phyloP scores from a whole-genome alignment of 78 protist genomes.

The Mantamonas sphyraenae region DNA sequence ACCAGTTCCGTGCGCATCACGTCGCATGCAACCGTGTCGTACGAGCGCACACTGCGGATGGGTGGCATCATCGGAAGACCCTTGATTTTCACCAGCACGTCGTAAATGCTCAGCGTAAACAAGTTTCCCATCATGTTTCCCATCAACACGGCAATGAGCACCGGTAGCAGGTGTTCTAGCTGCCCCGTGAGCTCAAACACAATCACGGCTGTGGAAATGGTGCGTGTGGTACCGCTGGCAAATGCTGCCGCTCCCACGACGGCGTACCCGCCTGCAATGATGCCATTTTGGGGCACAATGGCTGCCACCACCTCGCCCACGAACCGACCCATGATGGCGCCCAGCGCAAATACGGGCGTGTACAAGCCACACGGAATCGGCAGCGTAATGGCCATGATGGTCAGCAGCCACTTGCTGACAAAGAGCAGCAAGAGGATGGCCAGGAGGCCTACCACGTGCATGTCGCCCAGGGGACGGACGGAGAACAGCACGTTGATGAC shows the following conservation, averaged over 20 bases:
- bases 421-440: too few relatives aligned
- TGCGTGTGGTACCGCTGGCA: constrained; percentile 62
- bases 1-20: background rate
- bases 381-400: constrained; percentile 34
- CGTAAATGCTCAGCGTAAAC: constrained; percentile 51
- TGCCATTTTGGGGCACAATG: constrained; percentile 24
- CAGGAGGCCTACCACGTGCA: too few relatives aligned
- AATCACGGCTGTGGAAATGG: constrained; percentile 55
- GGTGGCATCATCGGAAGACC: constrained; percentile 35
- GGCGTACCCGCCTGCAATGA: constrained; percentile 62
- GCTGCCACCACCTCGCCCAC: constrained; percentile 50
- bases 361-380: constrained; percentile 64
- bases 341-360: constrained; percentile 55
- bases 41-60: too few relatives aligned
- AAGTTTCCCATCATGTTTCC: constrained; percentile 47
- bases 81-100: constrained; percentile 42
- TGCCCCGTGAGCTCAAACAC: constrained; percentile 67
- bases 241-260: constrained; percentile 78
- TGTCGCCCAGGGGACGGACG: too few relatives aligned
- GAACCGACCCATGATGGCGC: constrained; percentile 63
- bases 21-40: too few relatives aligned
- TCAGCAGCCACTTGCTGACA: too few relatives aligned
- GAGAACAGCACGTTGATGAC: background rate
- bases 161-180: constrained; percentile 53
- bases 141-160: constrained; percentile 49